A percentile compares a stretch with the other conserved stretches of the same genome.
Conservation (phyloP, 306 rosid genomes). For the barrel medic (Medicago truncatula) region DNA sequence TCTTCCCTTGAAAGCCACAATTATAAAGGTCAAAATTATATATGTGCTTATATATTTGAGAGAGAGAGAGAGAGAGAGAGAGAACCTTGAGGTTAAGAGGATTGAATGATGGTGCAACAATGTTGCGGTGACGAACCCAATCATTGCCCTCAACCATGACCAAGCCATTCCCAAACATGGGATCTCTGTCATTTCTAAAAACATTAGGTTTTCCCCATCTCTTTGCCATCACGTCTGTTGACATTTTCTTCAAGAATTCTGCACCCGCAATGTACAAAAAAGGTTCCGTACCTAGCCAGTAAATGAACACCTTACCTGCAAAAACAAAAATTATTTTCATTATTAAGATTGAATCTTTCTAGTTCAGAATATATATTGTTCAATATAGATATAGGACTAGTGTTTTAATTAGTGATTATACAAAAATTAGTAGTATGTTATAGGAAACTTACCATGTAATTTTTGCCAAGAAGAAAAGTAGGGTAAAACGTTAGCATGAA, state of each 20-base stretch:
- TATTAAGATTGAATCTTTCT: too few relatives aligned
- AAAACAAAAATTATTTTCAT: background rate
- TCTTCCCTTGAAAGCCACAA: background rate
- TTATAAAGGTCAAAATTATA: too few relatives aligned
- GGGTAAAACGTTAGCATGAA: conserved; percentile 72
- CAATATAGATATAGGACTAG: too few relatives aligned
- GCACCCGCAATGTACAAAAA: conserved; percentile 78
- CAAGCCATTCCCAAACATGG: conserved; percentile 88
- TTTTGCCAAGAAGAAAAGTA: conserved; percentile 77
- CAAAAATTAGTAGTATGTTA: too few relatives aligned
- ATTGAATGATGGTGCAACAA: conserved; percentile 78
- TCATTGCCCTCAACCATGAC: conserved; percentile 79
- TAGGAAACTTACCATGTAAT: conserved; percentile 58
- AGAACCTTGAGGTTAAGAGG: conserved; percentile 72
- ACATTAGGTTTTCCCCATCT: conserved; percentile 88
- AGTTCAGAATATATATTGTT: too few relatives aligned
- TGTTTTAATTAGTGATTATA: too few relatives aligned
- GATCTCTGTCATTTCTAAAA: conserved; percentile 73
- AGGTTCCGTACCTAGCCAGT: conserved; percentile 94
- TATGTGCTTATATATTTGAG: background rate
- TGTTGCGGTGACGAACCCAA: conserved; percentile 80
- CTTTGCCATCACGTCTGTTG: conserved; percentile 65
- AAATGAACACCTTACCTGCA: conserved; percentile 72
- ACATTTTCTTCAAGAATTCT: conserved; percentile 69
- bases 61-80: too few relatives aligned